Evolutionary conservation across 192 early-diverging fungal genomes (phyloP).

Genomic region (Entrophospora sp.): DNA sequence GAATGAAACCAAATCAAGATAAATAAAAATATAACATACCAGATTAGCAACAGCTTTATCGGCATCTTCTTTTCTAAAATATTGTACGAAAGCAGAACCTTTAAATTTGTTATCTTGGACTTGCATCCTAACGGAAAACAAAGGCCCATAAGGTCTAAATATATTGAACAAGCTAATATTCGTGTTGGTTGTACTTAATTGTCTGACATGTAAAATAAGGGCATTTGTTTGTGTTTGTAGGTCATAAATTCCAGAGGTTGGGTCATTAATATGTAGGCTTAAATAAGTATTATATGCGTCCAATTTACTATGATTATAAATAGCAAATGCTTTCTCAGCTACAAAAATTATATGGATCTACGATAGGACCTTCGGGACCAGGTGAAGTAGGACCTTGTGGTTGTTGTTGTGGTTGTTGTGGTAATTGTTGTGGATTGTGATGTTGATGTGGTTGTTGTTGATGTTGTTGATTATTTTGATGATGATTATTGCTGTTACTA

Average conservation of each 20-base stretch:
- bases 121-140: slow-evolving; percentile 24
- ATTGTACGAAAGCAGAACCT: slow-evolving; percentile 31
- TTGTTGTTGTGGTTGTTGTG: background rate
- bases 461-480: background rate
- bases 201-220: slow-evolving; percentile 26
- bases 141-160: slow-evolving; percentile 36
- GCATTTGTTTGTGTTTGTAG: slow-evolving; percentile 23
- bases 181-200: slow-evolving; percentile 21
- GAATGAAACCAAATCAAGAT: background rate
- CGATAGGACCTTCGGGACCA: slow-evolving; percentile 20
- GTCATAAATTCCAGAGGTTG: slow-evolving; percentile 13
- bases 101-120: slow-evolving; percentile 17
- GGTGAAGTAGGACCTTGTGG: background rate
- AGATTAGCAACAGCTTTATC: slow-evolving; percentile 19
- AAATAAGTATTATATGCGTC: slow-evolving; percentile 17
- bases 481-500: background rate
- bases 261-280: slow-evolving; percentile 23
- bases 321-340: slow-evolving; percentile 37
- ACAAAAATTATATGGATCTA: too few relatives aligned
- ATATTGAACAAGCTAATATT: slow-evolving; percentile 25
- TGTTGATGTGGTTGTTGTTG: too few relatives aligned
- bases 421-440: background rate
- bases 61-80: slow-evolving; percentile 24
- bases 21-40: slow-evolving; percentile 22
- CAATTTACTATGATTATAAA: slow-evolving; percentile 26